Percentiles rank a stretch among this genome's conserved stretches.
phyloP scores from a whole-genome alignment of 371 early-diverging fungal genomes.

The Mortierella sp. region DNA sequence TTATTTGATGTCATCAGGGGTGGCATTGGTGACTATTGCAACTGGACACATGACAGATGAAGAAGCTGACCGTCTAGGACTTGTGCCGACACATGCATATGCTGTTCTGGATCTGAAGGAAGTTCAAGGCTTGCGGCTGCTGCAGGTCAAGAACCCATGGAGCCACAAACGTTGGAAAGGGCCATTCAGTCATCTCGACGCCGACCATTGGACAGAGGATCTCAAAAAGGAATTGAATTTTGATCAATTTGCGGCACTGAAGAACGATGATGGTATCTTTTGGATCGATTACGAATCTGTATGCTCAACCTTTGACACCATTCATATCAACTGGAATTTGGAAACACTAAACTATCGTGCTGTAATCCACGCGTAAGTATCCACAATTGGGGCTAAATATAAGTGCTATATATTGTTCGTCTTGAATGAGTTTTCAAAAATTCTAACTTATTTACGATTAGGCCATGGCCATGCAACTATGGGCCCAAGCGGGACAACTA shows the following conservation, averaged over 20 bases:
- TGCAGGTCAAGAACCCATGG: conserved; percentile 91
- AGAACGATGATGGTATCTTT: conserved; percentile 71
- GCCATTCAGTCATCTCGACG: conserved; percentile 81
- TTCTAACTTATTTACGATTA: conserved; percentile 10
- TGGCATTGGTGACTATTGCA: conserved; percentile 74
- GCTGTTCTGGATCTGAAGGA: conserved; percentile 79
- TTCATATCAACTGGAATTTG: conserved; percentile 92
- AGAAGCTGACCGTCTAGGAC: conserved; percentile 75
- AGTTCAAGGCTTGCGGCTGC: conserved; percentile 58
- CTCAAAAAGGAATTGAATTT: conserved; percentile 74
- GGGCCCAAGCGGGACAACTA: conserved; percentile 78
- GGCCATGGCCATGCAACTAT: conserved; percentile 70
- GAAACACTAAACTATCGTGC: conserved; percentile 50
- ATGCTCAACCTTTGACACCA: conserved; percentile 81
- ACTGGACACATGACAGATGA: conserved; percentile 80
- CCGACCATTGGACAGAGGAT: conserved; percentile 77
- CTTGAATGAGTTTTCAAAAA: background rate
- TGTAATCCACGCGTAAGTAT: conserved; percentile 61
- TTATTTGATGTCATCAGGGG: conserved; percentile 56
- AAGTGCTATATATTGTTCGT: no score
- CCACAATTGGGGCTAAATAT: no score
- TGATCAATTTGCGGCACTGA: conserved; percentile 74
- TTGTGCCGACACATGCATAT: conserved; percentile 92
- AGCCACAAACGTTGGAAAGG: conserved; percentile 90
- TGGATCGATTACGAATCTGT: conserved; percentile 92